Evolutionary conservation across 148 eudicot species (phyloP), one percentile per base, ranked within the genome.

Genomic region (Selenicereus undatus): DNA sequence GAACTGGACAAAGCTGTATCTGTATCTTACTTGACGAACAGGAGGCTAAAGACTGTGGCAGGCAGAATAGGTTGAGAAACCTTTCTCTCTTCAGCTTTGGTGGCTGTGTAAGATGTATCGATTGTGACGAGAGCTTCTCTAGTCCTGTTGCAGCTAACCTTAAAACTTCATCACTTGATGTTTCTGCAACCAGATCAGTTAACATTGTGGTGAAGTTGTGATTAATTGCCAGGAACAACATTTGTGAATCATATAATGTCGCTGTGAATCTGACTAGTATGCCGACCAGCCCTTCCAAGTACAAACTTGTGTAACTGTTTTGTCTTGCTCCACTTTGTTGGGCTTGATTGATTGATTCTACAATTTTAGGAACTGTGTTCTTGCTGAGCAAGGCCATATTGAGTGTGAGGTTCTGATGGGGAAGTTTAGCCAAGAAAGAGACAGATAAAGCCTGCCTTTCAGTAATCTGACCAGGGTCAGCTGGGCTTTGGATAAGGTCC

Each of bases 271-370:
- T 91, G 82, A 91, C 96, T 72, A 94, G 88, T 79, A 90, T 85
- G 11, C 98, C 98, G 29, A 91, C 97, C 51, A 94, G 86, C 70
- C 98, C 98, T 80, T 92, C 97, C 50, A 91, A 85, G 83, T 89
- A 94, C 77, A 78, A 54, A 74, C 76, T 45, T 76, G 87, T 82
- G 81, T 92, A 82, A 78, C 91, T 88, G 89, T 88, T 90, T 83
- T 85, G 79, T 87, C 92, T 85, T 56, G 86, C 79, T 69, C 89
- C 94, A 17, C 58, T 79, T 73, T 58, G 86, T 82, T 86, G 97
- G 82, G 92, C 83, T 70, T 88, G 83, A 79, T 30, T 73, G 43
- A 91, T 80, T 30, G 88, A 82, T 75, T 85, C 83, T 52, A 91
- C 64, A 43, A 94, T 80, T 65, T 29, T 82, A 29, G 97, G 90